Conservation (phyloP, 2,329 filamentous ascomycete genomes). For the Fonsecaea pugnacius region DNA sequence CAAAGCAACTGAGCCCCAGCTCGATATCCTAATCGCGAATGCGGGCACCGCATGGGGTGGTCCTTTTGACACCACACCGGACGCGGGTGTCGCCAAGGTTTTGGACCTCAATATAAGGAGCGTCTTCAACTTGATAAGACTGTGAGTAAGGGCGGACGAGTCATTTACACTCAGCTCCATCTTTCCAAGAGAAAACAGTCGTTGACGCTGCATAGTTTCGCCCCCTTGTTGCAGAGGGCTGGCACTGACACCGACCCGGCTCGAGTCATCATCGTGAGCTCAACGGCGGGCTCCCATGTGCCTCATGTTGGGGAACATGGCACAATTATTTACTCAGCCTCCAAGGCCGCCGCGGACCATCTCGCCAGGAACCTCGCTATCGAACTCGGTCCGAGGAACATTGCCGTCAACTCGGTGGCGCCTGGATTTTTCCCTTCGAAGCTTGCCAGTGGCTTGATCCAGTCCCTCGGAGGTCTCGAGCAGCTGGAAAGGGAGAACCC, state of each 20-base stretch:
- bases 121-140: conserved; percentile 32
- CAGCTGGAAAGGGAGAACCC: conserved; percentile 58
- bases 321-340: conserved; percentile 42
- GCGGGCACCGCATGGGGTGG: conserved; percentile 32
- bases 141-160: conserved; percentile 41
- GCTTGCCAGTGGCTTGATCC: conserved; percentile 25
- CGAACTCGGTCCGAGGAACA: conserved; percentile 46
- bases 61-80: conserved; percentile 25
- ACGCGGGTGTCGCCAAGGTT: conserved; percentile 23
- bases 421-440: conserved; percentile 42
- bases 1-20: neutral
- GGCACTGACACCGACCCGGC: conserved; percentile 17
- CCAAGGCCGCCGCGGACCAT: conserved; percentile 48
- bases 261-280: conserved; percentile 24
- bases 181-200: no score
- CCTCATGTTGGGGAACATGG: conserved; percentile 23
- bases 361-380: conserved; percentile 45
- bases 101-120: conserved; percentile 30
- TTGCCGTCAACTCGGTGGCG: conserved; percentile 47
- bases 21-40: conserved; percentile 36
- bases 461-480: conserved; percentile 27
- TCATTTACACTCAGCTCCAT: no score
- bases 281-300: conserved; percentile 24
- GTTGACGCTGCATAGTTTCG: conserved; percentile 19
- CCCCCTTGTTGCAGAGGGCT: conserved; percentile 15